Evolutionary conservation across 2,329 filamentous ascomycete genomes (phyloP).

Genomic region (Fusarium sp.): DNA sequence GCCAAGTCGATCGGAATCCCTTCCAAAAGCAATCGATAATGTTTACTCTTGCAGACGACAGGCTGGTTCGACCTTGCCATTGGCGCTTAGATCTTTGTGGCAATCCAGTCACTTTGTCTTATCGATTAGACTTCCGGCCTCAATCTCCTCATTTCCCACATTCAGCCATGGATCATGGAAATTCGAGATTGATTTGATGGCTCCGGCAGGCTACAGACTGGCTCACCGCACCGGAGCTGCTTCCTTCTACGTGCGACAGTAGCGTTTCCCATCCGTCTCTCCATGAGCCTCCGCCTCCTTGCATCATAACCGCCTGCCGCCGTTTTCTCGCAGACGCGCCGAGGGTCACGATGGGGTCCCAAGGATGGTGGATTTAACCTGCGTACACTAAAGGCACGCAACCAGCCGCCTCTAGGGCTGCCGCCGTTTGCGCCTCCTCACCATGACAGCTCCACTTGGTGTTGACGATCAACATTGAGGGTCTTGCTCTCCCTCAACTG

Average conservation of each 20-base stretch:
- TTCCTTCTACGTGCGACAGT: neutral
- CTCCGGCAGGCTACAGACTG: neutral
- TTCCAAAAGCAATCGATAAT: conserved; percentile 14
- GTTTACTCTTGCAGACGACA: conserved; percentile 10
- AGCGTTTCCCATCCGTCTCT: neutral
- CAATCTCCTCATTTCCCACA: conserved; percentile 16
- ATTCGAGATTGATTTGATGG: neutral
- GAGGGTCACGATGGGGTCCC: conserved; percentile 15
- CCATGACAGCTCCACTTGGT: conserved; percentile 45
- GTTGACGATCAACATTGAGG: conserved; percentile 34
- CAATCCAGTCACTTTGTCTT: conserved; percentile 23
- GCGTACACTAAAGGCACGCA: conserved; percentile 32
- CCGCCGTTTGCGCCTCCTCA: conserved; percentile 44
- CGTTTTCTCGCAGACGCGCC: conserved; percentile 22
- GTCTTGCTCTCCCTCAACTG: conserved; percentile 31
- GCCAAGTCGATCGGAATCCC: conserved; percentile 7
- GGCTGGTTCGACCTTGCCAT: conserved; percentile 7
- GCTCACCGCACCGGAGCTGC: neutral
- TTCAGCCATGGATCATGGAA: conserved; percentile 4
- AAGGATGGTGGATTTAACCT: conserved; percentile 19
- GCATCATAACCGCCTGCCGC: conserved; percentile 14
- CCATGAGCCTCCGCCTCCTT: conserved; percentile 12
- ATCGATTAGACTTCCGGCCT: conserved; percentile 34
- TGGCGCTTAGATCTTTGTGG: conserved; percentile 17
- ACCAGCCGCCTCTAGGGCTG: conserved; percentile 36